phyloP scores from a whole-genome alignment of 2,329 filamentous ascomycete genomes.

The Periconia sp. region DNA sequence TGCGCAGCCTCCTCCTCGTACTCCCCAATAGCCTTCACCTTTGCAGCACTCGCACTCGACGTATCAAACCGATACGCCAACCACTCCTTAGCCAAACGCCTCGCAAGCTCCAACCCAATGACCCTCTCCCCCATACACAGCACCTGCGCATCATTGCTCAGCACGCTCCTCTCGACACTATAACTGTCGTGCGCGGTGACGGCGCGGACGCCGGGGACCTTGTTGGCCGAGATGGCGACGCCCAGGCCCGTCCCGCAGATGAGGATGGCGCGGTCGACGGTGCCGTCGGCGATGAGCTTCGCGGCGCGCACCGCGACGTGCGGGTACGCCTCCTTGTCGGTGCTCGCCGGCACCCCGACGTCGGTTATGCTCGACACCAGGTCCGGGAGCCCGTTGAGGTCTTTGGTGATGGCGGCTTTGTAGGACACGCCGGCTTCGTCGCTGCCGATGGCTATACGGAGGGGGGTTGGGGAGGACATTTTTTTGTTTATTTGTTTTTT shows the following conservation, averaged over 20 bases:
- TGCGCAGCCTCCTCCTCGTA: slow-evolving; percentile 43
- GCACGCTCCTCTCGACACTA: slow-evolving; percentile 75
- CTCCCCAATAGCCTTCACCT: slow-evolving; percentile 55
- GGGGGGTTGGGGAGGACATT: slow-evolving; percentile 19
- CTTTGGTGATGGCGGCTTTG: slow-evolving; percentile 75
- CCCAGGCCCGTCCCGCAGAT: slow-evolving; percentile 87
- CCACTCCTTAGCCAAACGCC: slow-evolving; percentile 79
- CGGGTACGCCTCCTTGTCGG: slow-evolving; percentile 81
- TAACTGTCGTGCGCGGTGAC: slow-evolving; percentile 89
- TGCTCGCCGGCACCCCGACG: slow-evolving; percentile 66
- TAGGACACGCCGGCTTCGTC: slow-evolving; percentile 76
- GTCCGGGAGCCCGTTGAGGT: slow-evolving; percentile 67
- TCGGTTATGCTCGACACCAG: slow-evolving; percentile 68
- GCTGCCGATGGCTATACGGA: slow-evolving; percentile 65
- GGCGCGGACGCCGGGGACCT: slow-evolving; percentile 80
- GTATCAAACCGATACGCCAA: slow-evolving; percentile 79
- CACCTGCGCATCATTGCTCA: slow-evolving; percentile 86
- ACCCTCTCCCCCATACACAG: slow-evolving; percentile 85
- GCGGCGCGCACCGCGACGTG: slow-evolving; percentile 76
- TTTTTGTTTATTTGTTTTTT: slow-evolving; percentile 6
- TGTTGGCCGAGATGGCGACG: slow-evolving; percentile 87
- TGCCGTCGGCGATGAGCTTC: slow-evolving; percentile 61
- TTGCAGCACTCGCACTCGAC: slow-evolving; percentile 61
- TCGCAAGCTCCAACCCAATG: slow-evolving; percentile 76
- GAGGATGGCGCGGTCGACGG: slow-evolving; percentile 74